phyloP scores from a whole-genome alignment of 179 eudicot genomes.

The Patellifolia procumbens region DNA sequence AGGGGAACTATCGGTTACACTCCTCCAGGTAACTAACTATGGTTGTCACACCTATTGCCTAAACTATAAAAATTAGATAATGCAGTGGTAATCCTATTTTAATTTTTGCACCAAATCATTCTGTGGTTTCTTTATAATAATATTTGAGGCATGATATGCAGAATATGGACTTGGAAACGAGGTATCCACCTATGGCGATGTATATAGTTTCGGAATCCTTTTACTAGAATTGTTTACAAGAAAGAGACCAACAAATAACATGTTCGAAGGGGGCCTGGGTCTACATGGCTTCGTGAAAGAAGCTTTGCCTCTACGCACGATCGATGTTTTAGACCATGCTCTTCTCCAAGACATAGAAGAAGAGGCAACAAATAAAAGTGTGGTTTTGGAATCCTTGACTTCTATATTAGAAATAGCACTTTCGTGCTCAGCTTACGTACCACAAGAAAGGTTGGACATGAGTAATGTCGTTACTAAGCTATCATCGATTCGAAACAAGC shows the following conservation, averaged over 20 bases:
- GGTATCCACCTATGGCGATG: conserved; percentile 12
- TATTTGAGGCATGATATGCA: background rate
- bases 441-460: background rate
- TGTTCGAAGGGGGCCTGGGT: conserved; percentile 22
- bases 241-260: conserved; percentile 30
- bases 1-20: conserved; percentile 39
- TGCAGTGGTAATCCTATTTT: no score
- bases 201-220: conserved; percentile 26
- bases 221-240: conserved; percentile 32
- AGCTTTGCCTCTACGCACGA: conserved; percentile 23
- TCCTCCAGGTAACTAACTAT: conserved; percentile 42
- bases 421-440: background rate
- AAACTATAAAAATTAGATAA: no score
- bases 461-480: background rate
- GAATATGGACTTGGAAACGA: conserved; percentile 29
- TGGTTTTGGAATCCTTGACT: background rate
- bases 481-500: background rate
- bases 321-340: conserved; percentile 17
- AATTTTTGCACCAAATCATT: no score
- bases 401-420: background rate
- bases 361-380: background rate
- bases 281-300: conserved; percentile 25
- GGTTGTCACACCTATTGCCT: no score
- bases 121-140: background rate
- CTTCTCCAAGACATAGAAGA: conserved; percentile 3